phyloP scores from a whole-genome alignment of 768 basidiomycete genomes.

The Kwoniella sp. region DNA sequence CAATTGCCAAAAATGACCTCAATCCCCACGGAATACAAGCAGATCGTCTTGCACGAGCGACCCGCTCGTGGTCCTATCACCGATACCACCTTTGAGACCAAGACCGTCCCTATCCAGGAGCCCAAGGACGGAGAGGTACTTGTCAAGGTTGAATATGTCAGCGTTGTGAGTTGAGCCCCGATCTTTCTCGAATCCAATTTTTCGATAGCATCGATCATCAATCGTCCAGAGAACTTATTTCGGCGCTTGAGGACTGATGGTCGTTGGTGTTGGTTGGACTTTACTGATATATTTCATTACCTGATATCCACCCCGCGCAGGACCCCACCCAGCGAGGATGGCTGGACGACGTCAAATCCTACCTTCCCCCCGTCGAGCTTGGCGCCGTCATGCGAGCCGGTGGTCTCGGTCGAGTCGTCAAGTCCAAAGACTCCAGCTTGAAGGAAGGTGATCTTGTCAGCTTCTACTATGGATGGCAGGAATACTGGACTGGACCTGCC shows the following conservation, averaged over 20 bases:
- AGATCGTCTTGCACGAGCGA: slow-evolving; percentile 72
- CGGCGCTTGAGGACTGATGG: too few species aligned
- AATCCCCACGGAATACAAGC: slow-evolving; percentile 34
- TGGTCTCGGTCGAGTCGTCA: slow-evolving; percentile 71
- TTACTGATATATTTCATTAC: too few species aligned
- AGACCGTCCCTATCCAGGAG: slow-evolving; percentile 39
- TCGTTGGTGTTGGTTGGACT: too few species aligned
- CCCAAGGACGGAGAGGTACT: slow-evolving; percentile 63
- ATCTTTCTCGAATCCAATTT: too few species aligned
- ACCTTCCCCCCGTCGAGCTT: slow-evolving; percentile 61
- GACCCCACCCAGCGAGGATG: slow-evolving; percentile 87
- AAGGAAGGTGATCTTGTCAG: slow-evolving; percentile 70
- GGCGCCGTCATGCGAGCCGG: slow-evolving; percentile 74
- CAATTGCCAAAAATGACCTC: too few species aligned
- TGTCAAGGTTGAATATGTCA: slow-evolving; percentile 74
- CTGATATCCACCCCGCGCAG: slow-evolving; percentile 60
- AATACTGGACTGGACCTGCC: slow-evolving; percentile 50
- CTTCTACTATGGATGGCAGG: slow-evolving; percentile 49
- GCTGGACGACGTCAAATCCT: slow-evolving; percentile 69
- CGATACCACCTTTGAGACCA: slow-evolving; percentile 68
- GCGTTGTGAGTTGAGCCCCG: slow-evolving; percentile 39
- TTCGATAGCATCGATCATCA: too few species aligned
- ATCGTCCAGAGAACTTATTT: too few species aligned
- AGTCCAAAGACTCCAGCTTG: slow-evolving; percentile 61
- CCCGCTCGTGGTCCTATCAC: slow-evolving; percentile 70